Evolutionary conservation across 208 protist genomes (phyloP).

Genomic region (Lotmaria passim): DNA sequence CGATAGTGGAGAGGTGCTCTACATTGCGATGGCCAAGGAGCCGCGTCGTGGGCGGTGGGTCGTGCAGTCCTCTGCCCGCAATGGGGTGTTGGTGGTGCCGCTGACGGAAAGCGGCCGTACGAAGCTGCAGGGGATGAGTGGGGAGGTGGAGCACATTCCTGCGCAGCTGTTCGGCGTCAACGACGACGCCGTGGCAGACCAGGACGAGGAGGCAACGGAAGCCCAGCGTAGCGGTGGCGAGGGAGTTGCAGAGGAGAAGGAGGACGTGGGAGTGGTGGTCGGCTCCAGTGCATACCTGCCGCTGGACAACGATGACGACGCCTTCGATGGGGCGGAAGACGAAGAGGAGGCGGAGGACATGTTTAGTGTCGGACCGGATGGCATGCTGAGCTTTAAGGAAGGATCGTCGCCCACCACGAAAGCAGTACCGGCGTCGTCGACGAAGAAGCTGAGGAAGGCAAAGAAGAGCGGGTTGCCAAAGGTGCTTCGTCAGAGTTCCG

Average conservation of each 20-base stretch:
- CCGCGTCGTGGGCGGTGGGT: slow-evolving; percentile 87
- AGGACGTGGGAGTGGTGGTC: neutral
- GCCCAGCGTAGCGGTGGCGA: slow-evolving; percentile 22
- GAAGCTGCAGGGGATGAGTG: slow-evolving; percentile 29
- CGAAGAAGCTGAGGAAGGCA: slow-evolving; percentile 9
- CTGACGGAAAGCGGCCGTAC: slow-evolving; percentile 45
- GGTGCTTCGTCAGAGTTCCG: slow-evolving; percentile 37
- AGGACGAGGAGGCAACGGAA: slow-evolving; percentile 23
- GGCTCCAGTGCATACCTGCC: slow-evolving; percentile 20
- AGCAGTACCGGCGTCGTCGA: neutral
- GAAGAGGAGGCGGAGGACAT: slow-evolving; percentile 14
- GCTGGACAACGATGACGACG: slow-evolving; percentile 27
- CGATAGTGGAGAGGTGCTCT: slow-evolving; percentile 50
- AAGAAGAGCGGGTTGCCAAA: slow-evolving; percentile 28
- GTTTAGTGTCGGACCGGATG: slow-evolving; percentile 22
- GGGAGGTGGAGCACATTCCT: slow-evolving; percentile 77
- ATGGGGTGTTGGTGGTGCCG: slow-evolving; percentile 79
- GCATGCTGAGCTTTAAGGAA: slow-evolving; percentile 32
- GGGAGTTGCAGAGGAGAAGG: slow-evolving; percentile 14
- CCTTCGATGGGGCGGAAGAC: neutral
- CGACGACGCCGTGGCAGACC: slow-evolving; percentile 37
- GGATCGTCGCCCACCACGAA: neutral
- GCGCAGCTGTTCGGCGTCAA: slow-evolving; percentile 69
- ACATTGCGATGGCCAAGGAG: slow-evolving; percentile 79
- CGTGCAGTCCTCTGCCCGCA: slow-evolving; percentile 70